phyloP scores from a whole-genome alignment of 1,284 basidiomycete species.

The Leucoagaricus sp. region DNA sequence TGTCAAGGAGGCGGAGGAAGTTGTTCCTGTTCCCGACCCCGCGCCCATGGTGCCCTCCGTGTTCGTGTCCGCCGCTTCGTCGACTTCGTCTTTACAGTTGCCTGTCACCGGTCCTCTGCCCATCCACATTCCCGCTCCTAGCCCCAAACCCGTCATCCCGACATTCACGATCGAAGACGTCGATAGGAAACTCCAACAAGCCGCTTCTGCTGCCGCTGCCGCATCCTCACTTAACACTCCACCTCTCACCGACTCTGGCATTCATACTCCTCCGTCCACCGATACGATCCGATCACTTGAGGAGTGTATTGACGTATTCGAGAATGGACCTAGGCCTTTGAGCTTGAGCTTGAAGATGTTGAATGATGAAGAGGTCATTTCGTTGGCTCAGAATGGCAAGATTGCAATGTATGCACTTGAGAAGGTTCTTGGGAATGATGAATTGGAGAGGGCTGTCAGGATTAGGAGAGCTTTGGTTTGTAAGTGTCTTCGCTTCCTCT shows the following conservation, averaged over 20 bases:
- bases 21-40: background rate
- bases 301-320: slow-evolving; percentile 85
- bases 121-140: slow-evolving; percentile 7
- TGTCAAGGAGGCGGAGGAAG: slow-evolving; percentile 19
- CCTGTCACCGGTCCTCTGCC: slow-evolving; percentile 4
- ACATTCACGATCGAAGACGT: slow-evolving; percentile 52
- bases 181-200: slow-evolving; percentile 49
- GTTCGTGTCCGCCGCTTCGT: background rate
- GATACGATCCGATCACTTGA: slow-evolving; percentile 62
- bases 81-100: background rate
- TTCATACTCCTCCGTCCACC: slow-evolving; percentile 13
- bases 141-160: slow-evolving; percentile 26
- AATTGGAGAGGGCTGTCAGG: slow-evolving; percentile 85
- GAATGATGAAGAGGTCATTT: slow-evolving; percentile 91
- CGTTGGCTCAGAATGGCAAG: slow-evolving; percentile 91
- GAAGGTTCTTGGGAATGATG: slow-evolving; percentile 70
- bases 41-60: slow-evolving; percentile 13
- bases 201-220: too few species aligned
- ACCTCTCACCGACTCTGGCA: slow-evolving; percentile 20
- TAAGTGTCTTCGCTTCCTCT: slow-evolving; percentile 41
- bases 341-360: slow-evolving; percentile 59
- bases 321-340: slow-evolving; percentile 76
- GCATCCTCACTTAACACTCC: slow-evolving; percentile 21
- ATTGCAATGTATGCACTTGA: slow-evolving; percentile 94
- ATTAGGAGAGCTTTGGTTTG: slow-evolving; percentile 91